phyloP scores from a whole-genome alignment of 2,329 filamentous ascomycete species.

The Penicillium sp. region DNA sequence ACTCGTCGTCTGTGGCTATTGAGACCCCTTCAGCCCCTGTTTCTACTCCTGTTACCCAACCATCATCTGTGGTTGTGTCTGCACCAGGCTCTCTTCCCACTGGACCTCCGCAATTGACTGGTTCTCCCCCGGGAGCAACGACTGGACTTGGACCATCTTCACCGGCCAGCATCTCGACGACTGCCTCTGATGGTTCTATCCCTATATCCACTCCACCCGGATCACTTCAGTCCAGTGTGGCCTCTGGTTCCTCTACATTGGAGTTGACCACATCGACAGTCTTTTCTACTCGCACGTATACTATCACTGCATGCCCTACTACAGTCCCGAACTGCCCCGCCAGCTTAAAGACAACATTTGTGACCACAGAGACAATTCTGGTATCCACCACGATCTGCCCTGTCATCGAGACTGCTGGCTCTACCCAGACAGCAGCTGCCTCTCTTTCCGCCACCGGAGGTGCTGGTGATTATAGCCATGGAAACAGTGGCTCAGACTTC shows the following conservation, averaged over 20 bases:
- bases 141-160: not conserved
- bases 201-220: not conserved
- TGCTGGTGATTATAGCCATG: not conserved
- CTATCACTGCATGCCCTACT: conserved; percentile 10
- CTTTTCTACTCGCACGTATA: conserved; percentile 9
- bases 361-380: conserved; percentile 6
- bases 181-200: not conserved
- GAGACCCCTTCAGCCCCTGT: not conserved
- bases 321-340: conserved; percentile 3
- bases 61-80: not conserved
- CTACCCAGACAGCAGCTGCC: not conserved
- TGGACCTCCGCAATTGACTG: not conserved
- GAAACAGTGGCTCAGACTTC: not conserved
- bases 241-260: not conserved
- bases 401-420: not conserved
- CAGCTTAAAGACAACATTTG: conserved; percentile 1
- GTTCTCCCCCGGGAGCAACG: not conserved
- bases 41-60: not conserved
- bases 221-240: not conserved
- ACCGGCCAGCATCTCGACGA: not conserved
- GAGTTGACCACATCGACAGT: conserved; percentile 5
- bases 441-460: not conserved
- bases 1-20: not conserved
- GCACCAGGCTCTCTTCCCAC: not conserved
- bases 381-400: conserved; percentile 9